Conservation (phyloP, 1,284 basidiomycete genomes). For the Boletus hoseneyae region DNA sequence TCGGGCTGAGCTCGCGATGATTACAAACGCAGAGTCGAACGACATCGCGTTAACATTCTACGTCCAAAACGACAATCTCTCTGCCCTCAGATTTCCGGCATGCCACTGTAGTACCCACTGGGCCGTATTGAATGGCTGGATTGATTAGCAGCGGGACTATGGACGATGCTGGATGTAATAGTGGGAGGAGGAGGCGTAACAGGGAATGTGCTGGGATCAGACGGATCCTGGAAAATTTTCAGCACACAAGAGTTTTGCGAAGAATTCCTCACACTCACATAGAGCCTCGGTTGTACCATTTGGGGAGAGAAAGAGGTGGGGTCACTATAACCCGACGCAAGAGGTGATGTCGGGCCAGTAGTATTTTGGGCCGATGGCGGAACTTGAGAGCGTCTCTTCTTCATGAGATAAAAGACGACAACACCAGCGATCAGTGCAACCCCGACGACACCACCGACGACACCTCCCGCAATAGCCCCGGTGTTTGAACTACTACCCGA, state of each 20-base stretch:
- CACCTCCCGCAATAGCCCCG: constrained; percentile 34
- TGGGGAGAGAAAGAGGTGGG: constrained; percentile 11
- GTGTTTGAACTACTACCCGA: constrained; percentile 7
- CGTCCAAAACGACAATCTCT: neutral
- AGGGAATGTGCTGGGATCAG: constrained; percentile 35
- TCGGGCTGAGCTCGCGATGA: neutral
- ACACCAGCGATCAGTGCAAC: constrained; percentile 28
- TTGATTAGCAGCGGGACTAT: constrained; percentile 11
- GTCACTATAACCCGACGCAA: constrained; percentile 6
- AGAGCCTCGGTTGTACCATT: constrained; percentile 30
- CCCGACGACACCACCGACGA: constrained; percentile 39
- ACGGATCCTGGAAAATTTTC: constrained; percentile 25
- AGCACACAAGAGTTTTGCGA: neutral
- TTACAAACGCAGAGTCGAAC: neutral
- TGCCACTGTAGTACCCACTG: constrained; percentile 25
- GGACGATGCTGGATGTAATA: constrained; percentile 9
- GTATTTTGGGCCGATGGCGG: constrained; percentile 16
- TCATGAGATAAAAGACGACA: constrained; percentile 29
- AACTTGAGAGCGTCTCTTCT: constrained; percentile 24
- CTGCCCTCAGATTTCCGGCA: constrained; percentile 26
- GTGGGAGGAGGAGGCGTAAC: constrained; percentile 18
- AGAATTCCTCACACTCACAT: constrained; percentile 23
- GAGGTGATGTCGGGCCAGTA: neutral
- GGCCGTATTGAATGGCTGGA: constrained; percentile 14
- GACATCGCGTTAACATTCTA: neutral